Percentiles rank a stretch among this genome's conserved stretches.
phyloP scores from a whole-genome alignment of 176 grass and related monocot genomes.

The Triticum aestivum region IWGSC_CS_RefSeq_v2.1 NC_057812.1:37264282-37264781 shows the following conservation, averaged over 20 bases:
- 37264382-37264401: slow-evolving; percentile 51
- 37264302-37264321: slow-evolving; percentile 79
- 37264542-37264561: slow-evolving; percentile 3
- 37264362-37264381: slow-evolving; percentile 53
- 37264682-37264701: slow-evolving; percentile 86
- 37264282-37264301: slow-evolving; percentile 88
- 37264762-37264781: slow-evolving; percentile 35
- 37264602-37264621: slow-evolving; percentile 15
- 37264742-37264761: slow-evolving; percentile 27
- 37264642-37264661: slow-evolving; percentile 72
- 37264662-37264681: slow-evolving; percentile 71
- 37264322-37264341: slow-evolving; percentile 92
- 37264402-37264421: slow-evolving; percentile 91
- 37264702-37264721: slow-evolving; percentile 23
- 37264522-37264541: slow-evolving; percentile 66
- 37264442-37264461: slow-evolving; percentile 79
- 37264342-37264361: slow-evolving; percentile 89
- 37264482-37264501: slow-evolving; percentile 67
- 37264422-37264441: slow-evolving; percentile 98
- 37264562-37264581: background rate
- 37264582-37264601: background rate
- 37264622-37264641: slow-evolving; percentile 70
- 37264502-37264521: slow-evolving; percentile 64
- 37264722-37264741: background rate
- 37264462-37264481: slow-evolving; percentile 80